These are phyloP conservation scores for Candida sanyaensis DNA, from an alignment of 1,139 yeast species.

Conservation along the genomic window DNA sequence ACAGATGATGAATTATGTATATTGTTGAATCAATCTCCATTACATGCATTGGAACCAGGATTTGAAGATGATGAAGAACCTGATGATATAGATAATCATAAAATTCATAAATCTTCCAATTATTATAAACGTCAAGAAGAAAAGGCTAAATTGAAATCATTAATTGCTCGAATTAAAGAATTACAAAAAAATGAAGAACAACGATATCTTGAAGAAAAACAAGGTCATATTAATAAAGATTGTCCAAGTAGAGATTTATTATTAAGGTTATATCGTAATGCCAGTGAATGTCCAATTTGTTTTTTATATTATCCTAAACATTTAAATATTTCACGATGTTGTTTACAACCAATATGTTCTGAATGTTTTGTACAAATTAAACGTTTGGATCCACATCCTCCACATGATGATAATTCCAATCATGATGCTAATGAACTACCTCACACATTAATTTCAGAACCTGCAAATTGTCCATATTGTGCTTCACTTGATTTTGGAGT, in stretches of 20 bases:
- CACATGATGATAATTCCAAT: constrained; percentile 59
- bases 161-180: constrained; percentile 48
- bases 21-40: constrained; percentile 52
- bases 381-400: constrained; percentile 92
- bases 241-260: constrained; percentile 32
- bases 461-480: constrained; percentile 93
- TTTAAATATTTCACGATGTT: constrained; percentile 83
- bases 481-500: constrained; percentile 87
- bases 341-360: constrained; percentile 90
- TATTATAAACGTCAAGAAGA: constrained; percentile 57
- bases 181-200: constrained; percentile 59
- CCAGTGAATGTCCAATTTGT: constrained; percentile 92
- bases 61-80: constrained; percentile 54
- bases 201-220: constrained; percentile 38
- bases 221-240: constrained; percentile 16
- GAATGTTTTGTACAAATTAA: constrained; percentile 97
- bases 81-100: constrained; percentile 56
- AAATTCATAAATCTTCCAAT: constrained; percentile 52
- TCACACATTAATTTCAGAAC: constrained; percentile 74
- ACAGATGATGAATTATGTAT: constrained; percentile 66
- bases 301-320: constrained; percentile 82
- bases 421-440: constrained; percentile 40
- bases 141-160: constrained; percentile 49
- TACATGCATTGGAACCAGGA: constrained; percentile 63
- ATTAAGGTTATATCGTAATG: constrained; percentile 56